A percentile compares a stretch with the other conserved stretches of the same genome.
Evolutionary conservation across 768 basidiomycete species (phyloP).

Genomic region (Saitozyma podzolica): DNA sequence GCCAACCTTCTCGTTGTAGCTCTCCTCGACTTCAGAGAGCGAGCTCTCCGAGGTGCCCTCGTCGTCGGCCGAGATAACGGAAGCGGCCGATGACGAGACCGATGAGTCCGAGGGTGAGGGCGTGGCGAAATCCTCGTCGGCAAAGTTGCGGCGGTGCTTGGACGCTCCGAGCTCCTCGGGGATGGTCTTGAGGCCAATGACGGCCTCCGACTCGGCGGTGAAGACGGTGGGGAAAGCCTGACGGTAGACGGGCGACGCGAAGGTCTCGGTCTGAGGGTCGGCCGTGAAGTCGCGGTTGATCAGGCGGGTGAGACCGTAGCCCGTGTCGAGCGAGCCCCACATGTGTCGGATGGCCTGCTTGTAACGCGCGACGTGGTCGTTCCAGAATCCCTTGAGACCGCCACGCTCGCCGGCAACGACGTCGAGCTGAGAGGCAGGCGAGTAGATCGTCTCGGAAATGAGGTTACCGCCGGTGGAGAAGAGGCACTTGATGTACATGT

Average conservation of each 20-base stretch:
- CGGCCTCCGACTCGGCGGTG: slow-evolving; percentile 15
- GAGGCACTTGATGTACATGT: slow-evolving; percentile 48
- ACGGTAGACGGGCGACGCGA: slow-evolving; percentile 11
- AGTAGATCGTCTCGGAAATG: slow-evolving; percentile 44
- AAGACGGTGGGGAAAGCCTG: slow-evolving; percentile 20
- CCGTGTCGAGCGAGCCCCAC: slow-evolving; percentile 38
- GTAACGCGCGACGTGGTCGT: slow-evolving; percentile 43
- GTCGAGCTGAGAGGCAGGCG: slow-evolving; percentile 46
- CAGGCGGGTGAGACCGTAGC: slow-evolving; percentile 33
- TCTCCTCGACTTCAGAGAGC: slow-evolving; percentile 15
- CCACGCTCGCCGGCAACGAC: slow-evolving; percentile 34
- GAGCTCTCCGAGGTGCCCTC: slow-evolving; percentile 13
- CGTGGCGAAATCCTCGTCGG: slow-evolving; percentile 23
- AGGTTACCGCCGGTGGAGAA: slow-evolving; percentile 43
- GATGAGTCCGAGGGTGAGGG: slow-evolving; percentile 14
- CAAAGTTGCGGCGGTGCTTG: slow-evolving; percentile 20
- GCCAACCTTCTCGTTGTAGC: slow-evolving; percentile 12
- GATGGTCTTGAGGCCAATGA: slow-evolving; percentile 19
- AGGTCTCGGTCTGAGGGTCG: slow-evolving; percentile 17
- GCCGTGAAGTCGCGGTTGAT: slow-evolving; percentile 29
- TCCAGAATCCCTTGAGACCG: slow-evolving; percentile 29
- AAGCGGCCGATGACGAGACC: slow-evolving; percentile 8
- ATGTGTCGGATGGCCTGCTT: slow-evolving; percentile 46
- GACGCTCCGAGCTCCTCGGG: slow-evolving; percentile 23
- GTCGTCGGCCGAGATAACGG: slow-evolving; percentile 16